Evolutionary conservation across 768 basidiomycete genomes (phyloP).

Genomic region (Imleria badia): DNA sequence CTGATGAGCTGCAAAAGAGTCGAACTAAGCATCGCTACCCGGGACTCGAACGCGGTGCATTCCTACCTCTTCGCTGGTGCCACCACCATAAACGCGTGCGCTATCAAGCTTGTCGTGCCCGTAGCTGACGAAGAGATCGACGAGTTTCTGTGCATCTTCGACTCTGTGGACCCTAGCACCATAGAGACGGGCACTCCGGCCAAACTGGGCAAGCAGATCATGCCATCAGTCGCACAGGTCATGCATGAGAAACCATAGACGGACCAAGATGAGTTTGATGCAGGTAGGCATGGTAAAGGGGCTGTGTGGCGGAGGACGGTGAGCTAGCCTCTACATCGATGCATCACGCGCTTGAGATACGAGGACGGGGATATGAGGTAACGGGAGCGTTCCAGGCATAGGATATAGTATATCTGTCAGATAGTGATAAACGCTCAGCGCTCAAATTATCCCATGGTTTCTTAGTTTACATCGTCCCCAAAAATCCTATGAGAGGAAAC

Average conservation of each 20-base stretch:
- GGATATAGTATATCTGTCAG: neutral
- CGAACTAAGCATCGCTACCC: too few relatives aligned
- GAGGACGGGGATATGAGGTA: too few relatives aligned
- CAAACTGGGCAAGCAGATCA: slow-evolving; percentile 5
- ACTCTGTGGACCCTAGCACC: slow-evolving; percentile 12
- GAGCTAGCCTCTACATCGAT: too few relatives aligned
- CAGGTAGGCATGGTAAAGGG: neutral
- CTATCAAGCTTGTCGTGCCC: slow-evolving; percentile 16
- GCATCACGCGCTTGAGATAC: too few relatives aligned
- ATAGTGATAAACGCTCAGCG: neutral
- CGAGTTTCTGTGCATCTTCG: slow-evolving; percentile 18
- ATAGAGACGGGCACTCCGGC: slow-evolving; percentile 2
- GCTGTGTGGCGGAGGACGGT: too few relatives aligned
- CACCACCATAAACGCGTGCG: slow-evolving; percentile 9
- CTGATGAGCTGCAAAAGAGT: slow-evolving; percentile 6
- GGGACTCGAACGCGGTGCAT: neutral
- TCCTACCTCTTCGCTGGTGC: slow-evolving; percentile 15
- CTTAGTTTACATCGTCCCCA: neutral
- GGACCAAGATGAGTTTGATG: slow-evolving; percentile 8
- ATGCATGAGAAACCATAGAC: neutral
- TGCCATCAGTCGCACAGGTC: neutral
- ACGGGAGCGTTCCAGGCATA: too few relatives aligned
- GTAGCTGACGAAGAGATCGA: slow-evolving; percentile 16
- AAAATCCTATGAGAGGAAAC: neutral
- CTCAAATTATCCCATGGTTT: neutral